Evolutionary conservation across 2,329 filamentous ascomycete genomes (phyloP), one percentile per base, ranked within the genome.

Genomic region (Coniochaeta ligniaria): DNA sequence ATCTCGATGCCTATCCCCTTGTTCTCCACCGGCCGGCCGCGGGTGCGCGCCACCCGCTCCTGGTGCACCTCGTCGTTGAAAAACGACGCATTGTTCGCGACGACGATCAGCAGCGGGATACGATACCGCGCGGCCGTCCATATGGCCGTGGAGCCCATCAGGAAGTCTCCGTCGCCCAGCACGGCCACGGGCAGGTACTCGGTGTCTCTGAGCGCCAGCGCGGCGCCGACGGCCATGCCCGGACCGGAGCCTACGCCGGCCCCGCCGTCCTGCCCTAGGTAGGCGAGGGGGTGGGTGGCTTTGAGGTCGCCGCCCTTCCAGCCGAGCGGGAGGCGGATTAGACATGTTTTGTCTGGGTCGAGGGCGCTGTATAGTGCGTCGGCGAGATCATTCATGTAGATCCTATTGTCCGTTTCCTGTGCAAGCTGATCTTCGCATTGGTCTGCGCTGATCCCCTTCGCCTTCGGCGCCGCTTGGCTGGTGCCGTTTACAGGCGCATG

Each of bases 51-150:
- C 1, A 61, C 57, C 2, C 57, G 26, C 28, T 61, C 57, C 47
- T 61, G 60, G 47, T 61, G 60, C 26, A 35, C 57, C 38, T 61
- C 60, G 57, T 61, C 60, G 47, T 61, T 61, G 57, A 47, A 61
- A 22, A 61, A 61, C 9, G 57, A 61, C 22, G 60, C 57, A 24
- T 61, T 61, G 60, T 61, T 61, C 33, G 57, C 57, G 4, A 61
- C 22, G 12, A 59, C 26, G 12, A 59, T 45, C 17, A 59, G 57
- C 1, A 61, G 26, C 5, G 57, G 60, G 5, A 61, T 38, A 14
- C n/a, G 35, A 36, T 61, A 61, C 24, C 50, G 57, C n/a, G 47
- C 57, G 2, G 57, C 60, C 3, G 57, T 59, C 57, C 57, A 61
- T 14, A 61, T 26, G 35, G 60, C 57, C 6, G 60, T 59, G 5